Conservation (phyloP, 768 basidiomycete species). For the Tulasnella sp. region DNA sequence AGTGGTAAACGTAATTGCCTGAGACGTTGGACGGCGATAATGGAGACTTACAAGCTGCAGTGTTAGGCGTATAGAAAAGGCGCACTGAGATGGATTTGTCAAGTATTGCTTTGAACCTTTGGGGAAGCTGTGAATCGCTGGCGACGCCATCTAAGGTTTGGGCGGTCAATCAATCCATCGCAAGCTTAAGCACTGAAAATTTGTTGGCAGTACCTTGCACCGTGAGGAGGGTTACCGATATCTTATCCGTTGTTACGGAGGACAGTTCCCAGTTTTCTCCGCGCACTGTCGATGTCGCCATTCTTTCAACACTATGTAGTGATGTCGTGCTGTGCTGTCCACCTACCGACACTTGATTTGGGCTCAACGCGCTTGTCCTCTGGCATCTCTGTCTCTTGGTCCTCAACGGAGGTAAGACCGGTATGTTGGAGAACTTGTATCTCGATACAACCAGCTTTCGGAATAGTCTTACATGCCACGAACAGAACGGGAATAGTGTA, state of each 20-base stretch:
- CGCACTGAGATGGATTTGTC: background rate
- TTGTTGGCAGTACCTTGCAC: background rate
- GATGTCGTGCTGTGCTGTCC: too few relatives aligned
- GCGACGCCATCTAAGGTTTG: background rate
- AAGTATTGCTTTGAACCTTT: background rate
- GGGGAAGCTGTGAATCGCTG: background rate
- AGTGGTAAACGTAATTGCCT: background rate
- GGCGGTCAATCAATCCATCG: background rate
- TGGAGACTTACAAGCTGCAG: background rate
- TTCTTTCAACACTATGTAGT: background rate
- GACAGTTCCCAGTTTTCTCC: background rate
- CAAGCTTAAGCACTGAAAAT: background rate
- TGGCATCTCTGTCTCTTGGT: background rate
- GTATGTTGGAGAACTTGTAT: slow-evolving; percentile 48
- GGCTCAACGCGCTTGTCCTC: background rate
- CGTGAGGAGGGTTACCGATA: background rate
- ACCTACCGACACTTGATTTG: background rate
- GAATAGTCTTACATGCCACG: slow-evolving; percentile 49
- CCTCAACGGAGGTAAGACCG: background rate
- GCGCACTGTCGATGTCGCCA: background rate
- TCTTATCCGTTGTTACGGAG: background rate
- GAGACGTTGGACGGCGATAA: background rate
- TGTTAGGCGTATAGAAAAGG: background rate
- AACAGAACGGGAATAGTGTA: slow-evolving; percentile 35
- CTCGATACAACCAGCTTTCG: slow-evolving; percentile 61